Evolutionary conservation across 2,329 filamentous ascomycete species (phyloP).

Genomic region (Remersonia thermophila): DNA sequence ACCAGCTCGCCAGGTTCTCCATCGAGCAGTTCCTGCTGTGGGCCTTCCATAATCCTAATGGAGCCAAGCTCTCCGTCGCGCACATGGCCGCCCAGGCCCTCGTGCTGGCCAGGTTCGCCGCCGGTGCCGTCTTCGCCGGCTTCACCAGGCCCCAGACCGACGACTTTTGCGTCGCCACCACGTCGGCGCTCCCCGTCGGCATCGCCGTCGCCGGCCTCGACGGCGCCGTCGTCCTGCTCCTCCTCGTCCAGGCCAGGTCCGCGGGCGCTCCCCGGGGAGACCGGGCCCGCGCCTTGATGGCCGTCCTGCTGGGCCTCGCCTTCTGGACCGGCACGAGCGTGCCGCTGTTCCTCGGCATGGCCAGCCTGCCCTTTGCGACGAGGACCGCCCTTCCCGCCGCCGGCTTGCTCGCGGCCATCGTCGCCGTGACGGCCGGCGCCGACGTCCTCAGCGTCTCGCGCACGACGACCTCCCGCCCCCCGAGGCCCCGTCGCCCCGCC

Average conservation of each 20-base stretch:
- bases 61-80: conserved; percentile 20
- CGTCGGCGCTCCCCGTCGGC: conserved; percentile 32
- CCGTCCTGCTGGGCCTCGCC: conserved; percentile 32
- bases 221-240: conserved; percentile 29
- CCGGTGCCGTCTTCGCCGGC: conserved; percentile 43
- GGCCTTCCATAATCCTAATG: conserved; percentile 28
- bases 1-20: conserved; percentile 42
- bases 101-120: conserved; percentile 35
- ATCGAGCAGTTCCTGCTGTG: conserved; percentile 44
- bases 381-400: conserved; percentile 39
- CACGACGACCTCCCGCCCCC: conserved; percentile 14
- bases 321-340: conserved; percentile 45
- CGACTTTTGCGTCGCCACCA: conserved; percentile 38
- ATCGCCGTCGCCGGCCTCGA: conserved; percentile 34
- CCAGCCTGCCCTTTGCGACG: conserved; percentile 28
- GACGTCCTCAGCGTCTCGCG: conserved; percentile 6
- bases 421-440: conserved; percentile 28
- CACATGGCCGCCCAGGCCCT: conserved; percentile 34
- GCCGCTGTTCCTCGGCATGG: conserved; percentile 37
- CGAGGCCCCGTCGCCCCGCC: conserved; percentile 29
- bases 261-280: conserved; percentile 20
- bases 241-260: conserved; percentile 31
- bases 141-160: conserved; percentile 40
- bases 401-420: conserved; percentile 37
- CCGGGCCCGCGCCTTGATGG: conserved; percentile 29